Evolutionary conservation across 495 filamentous ascomycete species (phyloP).

Genomic region (Achaetomiella virescens): DNA sequence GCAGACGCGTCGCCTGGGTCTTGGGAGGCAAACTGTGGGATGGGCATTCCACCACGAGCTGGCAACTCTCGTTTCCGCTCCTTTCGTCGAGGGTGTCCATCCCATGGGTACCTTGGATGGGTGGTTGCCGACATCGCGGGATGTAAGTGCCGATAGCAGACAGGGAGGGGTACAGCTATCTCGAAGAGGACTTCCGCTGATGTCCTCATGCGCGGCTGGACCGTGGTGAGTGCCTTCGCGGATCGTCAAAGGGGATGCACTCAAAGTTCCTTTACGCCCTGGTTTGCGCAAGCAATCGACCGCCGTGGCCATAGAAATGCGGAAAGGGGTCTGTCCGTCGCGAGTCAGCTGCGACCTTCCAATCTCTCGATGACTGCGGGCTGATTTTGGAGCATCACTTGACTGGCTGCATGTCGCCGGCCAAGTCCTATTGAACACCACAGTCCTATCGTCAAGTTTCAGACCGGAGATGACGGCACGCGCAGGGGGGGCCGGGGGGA

Average conservation of each 20-base stretch:
- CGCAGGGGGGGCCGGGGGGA: background rate
- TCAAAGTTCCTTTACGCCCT: background rate
- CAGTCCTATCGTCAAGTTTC: conserved; percentile 6
- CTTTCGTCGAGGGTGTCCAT: too few relatives aligned
- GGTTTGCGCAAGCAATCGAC: background rate
- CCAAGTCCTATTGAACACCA: background rate
- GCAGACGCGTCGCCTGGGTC: background rate
- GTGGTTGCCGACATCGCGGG: background rate
- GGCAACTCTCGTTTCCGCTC: too few relatives aligned
- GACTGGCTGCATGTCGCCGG: conserved; percentile 8
- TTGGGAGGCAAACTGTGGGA: background rate
- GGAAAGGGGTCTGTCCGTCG: background rate
- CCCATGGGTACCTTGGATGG: background rate
- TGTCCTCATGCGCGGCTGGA: background rate
- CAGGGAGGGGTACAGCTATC: background rate
- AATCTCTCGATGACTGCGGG: background rate
- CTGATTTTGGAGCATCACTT: conserved; percentile 1
- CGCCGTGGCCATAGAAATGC: background rate
- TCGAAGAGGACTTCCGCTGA: background rate
- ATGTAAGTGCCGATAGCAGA: background rate
- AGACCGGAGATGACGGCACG: conserved; percentile 10
- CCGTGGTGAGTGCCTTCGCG: background rate
- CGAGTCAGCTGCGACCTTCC: conserved; percentile 4
- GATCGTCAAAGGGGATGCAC: conserved; percentile 2
- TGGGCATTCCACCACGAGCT: background rate